Conservation (phyloP, 75 land plant genomes). For the Chamaecyparis obtusa region DNA sequence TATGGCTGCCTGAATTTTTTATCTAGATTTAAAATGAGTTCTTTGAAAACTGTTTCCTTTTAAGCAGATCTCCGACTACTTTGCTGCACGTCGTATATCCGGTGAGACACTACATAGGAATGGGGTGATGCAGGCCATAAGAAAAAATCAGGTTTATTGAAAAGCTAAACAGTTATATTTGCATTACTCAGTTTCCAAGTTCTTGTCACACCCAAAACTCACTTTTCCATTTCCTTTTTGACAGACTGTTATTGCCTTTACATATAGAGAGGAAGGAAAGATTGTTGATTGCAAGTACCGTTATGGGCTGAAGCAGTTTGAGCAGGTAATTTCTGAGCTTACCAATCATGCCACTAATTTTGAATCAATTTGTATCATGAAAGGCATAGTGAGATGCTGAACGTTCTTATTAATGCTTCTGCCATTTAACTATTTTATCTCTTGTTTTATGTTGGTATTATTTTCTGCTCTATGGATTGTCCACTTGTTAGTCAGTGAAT, state of each 20-base stretch:
- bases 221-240: slow-evolving; percentile 3
- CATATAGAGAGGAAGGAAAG: slow-evolving; percentile 52
- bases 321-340: slow-evolving; percentile 55
- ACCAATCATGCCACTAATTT: not conserved
- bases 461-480: not conserved
- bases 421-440: not conserved
- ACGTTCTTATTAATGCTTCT: not conserved
- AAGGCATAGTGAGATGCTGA: not conserved
- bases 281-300: slow-evolving; percentile 85
- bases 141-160: slow-evolving; percentile 23
- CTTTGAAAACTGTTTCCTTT: not conserved
- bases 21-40: not conserved
- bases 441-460: not conserved
- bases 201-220: not conserved
- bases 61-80: slow-evolving; percentile 53
- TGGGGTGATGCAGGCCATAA: slow-evolving; percentile 49
- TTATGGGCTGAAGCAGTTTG: slow-evolving; percentile 61
- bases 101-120: slow-evolving; percentile 57
- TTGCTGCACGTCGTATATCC: slow-evolving; percentile 55
- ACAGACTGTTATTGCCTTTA: slow-evolving; percentile 77
- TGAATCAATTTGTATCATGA: not conserved
- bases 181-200: slow-evolving; percentile 3
- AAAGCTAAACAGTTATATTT: not conserved
- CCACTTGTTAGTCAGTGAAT: not conserved
- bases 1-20: not conserved